Evolutionary conservation across 2,329 filamentous ascomycete genomes (phyloP), one percentile per base, ranked within the genome.

Genomic region (Stemphylium lycopersici): DNA sequence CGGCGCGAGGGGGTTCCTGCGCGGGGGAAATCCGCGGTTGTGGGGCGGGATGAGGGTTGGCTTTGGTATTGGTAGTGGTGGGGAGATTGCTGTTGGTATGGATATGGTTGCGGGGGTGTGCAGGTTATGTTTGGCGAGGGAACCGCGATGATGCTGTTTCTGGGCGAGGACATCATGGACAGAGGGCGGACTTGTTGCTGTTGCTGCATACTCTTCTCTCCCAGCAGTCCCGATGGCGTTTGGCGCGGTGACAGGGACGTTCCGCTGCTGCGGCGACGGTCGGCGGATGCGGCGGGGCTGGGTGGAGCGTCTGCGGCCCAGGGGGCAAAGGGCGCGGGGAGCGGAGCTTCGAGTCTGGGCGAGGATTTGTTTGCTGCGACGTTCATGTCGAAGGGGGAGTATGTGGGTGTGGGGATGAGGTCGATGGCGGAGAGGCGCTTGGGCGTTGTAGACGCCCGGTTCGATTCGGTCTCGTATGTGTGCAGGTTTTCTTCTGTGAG

Each of bases 241-340:
- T 40, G 39, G 10, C 51, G 59, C 15, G 52, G 45, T 11, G 61
- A 59, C 10, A 61, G 22, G n/a, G 60, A 61, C 7, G 48, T 48
- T 4, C 58, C 58, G 26, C 60, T 63, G 49, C 55, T 50, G 42
- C 58, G 41, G 33, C 53, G 58, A 16, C 58, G 46, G 13, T 59
- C 53, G 22, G 48, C 41, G n/a, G 61, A 59, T 3, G 52, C 48
- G 16, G 63, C 59, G 13, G 65, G 65, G 16, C 59, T 67, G 40
- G 63, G 65, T 6, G 65, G 65, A 3, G 39, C 48, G 26, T 56
- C 29, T 22, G 31, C 56, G 41, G 65, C 50, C 65, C 65, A 67
- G 2, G 65, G 65, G 18, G 65, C 65, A 29, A 67, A 67, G 8
- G 65, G 65, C 6, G 61, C 58, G 24, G 64, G 64, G 12, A 67